Conservation (phyloP, 768 basidiomycete genomes). For the Austroboletus festivus region DNA sequence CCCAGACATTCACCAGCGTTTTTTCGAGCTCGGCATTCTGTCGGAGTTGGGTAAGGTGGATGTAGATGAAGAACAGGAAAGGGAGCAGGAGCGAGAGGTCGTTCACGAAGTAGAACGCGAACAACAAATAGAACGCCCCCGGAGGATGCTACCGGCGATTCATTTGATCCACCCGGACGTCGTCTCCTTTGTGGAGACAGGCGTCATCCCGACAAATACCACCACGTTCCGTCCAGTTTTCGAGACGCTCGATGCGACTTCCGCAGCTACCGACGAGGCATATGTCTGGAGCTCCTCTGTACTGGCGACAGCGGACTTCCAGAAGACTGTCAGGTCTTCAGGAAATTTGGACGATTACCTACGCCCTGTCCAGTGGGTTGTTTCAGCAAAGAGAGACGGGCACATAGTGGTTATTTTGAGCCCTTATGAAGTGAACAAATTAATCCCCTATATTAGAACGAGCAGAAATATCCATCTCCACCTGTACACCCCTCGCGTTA, state of each 20-base stretch:
- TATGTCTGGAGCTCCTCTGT: constrained; percentile 16
- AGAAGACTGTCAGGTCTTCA: background rate
- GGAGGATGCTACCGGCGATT: constrained; percentile 21
- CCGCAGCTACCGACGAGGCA: constrained; percentile 12
- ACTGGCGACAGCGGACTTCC: constrained; percentile 19
- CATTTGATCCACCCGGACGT: background rate
- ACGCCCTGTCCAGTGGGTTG: constrained; percentile 43
- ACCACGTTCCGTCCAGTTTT: constrained; percentile 20
- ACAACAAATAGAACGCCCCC: constrained; percentile 36
- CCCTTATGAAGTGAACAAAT: constrained; percentile 37
- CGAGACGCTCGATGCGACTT: constrained; percentile 7
- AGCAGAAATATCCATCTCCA: constrained; percentile 24
- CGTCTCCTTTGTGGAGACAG: background rate
- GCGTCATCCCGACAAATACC: constrained; percentile 14
- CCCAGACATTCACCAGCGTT: no score
- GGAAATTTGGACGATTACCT: constrained; percentile 32
- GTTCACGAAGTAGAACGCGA: constrained; percentile 41
- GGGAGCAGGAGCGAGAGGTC: constrained; percentile 48
- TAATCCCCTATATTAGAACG: constrained; percentile 36
- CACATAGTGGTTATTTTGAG: constrained; percentile 38
- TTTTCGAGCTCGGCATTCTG: no score
- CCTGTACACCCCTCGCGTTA: no score
- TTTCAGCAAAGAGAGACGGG: constrained; percentile 30
- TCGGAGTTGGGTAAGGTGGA: no score
- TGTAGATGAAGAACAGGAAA: constrained; percentile 46